These are phyloP conservation scores for Aspergillus texensis DNA, from an alignment of 2,329 filamentous ascomycete genomes.

Conservation along the genomic window DNA sequence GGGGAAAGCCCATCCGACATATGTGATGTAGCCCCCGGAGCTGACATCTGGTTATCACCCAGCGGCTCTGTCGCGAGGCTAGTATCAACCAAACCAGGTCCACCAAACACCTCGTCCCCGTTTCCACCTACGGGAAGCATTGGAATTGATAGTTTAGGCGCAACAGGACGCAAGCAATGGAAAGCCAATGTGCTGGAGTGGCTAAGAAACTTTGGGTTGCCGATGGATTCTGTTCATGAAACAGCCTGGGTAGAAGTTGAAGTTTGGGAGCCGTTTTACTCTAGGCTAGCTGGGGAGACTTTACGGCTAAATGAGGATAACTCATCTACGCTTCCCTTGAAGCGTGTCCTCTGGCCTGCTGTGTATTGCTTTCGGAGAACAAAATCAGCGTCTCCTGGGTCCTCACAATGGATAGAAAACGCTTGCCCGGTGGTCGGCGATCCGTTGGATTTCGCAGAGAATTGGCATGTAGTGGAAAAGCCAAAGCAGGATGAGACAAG, in stretches of 20 bases:
- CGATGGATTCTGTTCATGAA: slow-evolving; percentile 31
- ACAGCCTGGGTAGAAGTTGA: slow-evolving; percentile 46
- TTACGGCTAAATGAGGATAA: slow-evolving; percentile 30
- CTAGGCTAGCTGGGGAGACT: slow-evolving; percentile 38
- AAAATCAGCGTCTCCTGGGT: slow-evolving; percentile 21
- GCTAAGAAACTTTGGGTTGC: slow-evolving; percentile 41
- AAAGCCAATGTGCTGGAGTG: slow-evolving; percentile 40
- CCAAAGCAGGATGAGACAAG: slow-evolving; percentile 24
- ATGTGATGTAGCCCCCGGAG: slow-evolving; percentile 25
- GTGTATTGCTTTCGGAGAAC: slow-evolving; percentile 45
- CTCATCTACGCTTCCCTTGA: slow-evolving; percentile 36
- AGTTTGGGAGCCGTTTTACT: slow-evolving; percentile 44
- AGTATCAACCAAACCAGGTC: slow-evolving; percentile 29
- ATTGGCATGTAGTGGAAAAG: slow-evolving; percentile 39
- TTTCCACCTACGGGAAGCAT: slow-evolving; percentile 14
- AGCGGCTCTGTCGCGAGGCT: slow-evolving; percentile 42
- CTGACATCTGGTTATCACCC: slow-evolving; percentile 45
- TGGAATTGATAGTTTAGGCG: slow-evolving; percentile 14
- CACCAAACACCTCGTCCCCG: slow-evolving; percentile 25
- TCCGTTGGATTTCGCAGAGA: slow-evolving; percentile 47
- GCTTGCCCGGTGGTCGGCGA: slow-evolving; percentile 30
- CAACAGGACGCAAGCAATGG: slow-evolving; percentile 35
- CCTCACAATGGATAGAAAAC: slow-evolving; percentile 21
- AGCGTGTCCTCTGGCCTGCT: slow-evolving; percentile 49
- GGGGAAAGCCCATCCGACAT: slow-evolving; percentile 21